Evolutionary conservation across 306 rosid genomes (phyloP).

Genomic region (Dryas alaskensis): DNA sequence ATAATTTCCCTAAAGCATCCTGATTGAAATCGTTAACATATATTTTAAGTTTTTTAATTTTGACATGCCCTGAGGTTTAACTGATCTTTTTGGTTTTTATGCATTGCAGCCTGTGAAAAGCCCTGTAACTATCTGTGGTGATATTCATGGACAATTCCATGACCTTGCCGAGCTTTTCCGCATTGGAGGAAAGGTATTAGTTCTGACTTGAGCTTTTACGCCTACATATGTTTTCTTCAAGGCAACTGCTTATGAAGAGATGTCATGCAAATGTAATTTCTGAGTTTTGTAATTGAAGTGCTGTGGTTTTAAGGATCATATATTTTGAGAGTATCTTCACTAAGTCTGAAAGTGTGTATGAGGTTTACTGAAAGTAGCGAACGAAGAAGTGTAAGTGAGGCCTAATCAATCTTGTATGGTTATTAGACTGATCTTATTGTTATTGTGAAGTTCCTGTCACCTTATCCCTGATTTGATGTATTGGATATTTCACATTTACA

Average conservation of each 20-base stretch:
- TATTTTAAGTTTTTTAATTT: constrained; percentile 6
- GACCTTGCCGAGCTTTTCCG: constrained; percentile 98
- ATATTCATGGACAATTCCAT: constrained; percentile 96
- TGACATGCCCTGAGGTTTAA: constrained; percentile 10
- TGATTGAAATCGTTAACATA: background rate
- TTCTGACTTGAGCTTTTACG: constrained; percentile 19
- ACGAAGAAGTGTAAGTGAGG: background rate
- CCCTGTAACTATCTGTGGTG: constrained; percentile 95
- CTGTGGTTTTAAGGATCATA: background rate
- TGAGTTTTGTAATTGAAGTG: background rate
- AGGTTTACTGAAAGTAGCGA: background rate
- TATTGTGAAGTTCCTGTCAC: background rate
- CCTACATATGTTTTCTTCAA: constrained; percentile 3
- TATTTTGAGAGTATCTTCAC: background rate
- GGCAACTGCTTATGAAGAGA: background rate
- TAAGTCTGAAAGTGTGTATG: background rate
- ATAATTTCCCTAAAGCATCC: background rate
- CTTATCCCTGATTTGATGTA: background rate
- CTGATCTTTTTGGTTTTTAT: constrained; percentile 24
- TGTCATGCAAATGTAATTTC: background rate
- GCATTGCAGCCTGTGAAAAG: constrained; percentile 86
- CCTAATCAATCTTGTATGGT: background rate
- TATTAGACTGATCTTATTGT: background rate
- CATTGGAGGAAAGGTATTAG: constrained; percentile 90
- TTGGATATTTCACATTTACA: constrained; percentile 5